Evolutionary conservation across 306 rosid species (phyloP).

Genomic region (Dalbergia oliveri): DNA sequence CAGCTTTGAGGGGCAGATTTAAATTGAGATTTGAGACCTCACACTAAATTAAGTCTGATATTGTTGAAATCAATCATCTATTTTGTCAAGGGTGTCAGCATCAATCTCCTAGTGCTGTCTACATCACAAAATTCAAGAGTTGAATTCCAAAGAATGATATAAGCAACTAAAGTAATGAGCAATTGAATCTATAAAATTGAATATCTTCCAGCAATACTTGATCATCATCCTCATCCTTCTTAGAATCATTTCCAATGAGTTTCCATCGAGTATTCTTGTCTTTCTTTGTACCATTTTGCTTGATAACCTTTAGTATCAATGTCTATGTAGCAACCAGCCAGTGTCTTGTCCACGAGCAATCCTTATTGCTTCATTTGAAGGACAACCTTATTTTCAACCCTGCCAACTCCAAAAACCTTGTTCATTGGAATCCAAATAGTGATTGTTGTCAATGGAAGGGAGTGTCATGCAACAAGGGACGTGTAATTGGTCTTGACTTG

Average conservation of each 20-base stretch:
- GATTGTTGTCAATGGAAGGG: conserved; percentile 64
- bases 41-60: too few species aligned
- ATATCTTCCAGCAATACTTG: too few species aligned
- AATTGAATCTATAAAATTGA: too few species aligned
- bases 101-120: too few species aligned
- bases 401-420: conserved; percentile 19
- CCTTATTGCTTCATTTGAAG: conserved; percentile 30
- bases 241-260: conserved; percentile 20
- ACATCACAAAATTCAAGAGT: too few species aligned
- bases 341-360: conserved; percentile 20
- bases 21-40: too few species aligned
- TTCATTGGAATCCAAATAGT: conserved; percentile 37
- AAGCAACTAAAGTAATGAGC: too few species aligned
- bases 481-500: conserved; percentile 41
- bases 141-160: too few species aligned
- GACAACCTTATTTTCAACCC: background rate
- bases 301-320: background rate
- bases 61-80: too few species aligned
- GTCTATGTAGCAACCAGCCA: background rate
- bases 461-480: conserved; percentile 48
- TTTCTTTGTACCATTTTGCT: conserved; percentile 4
- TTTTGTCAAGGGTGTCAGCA: too few species aligned
- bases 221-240: too few species aligned
- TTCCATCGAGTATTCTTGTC: background rate
- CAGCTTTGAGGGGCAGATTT: too few species aligned